Base-by-base conservation (phyloP, 1,139 yeast species). In the Taphrina deformans region DNA sequence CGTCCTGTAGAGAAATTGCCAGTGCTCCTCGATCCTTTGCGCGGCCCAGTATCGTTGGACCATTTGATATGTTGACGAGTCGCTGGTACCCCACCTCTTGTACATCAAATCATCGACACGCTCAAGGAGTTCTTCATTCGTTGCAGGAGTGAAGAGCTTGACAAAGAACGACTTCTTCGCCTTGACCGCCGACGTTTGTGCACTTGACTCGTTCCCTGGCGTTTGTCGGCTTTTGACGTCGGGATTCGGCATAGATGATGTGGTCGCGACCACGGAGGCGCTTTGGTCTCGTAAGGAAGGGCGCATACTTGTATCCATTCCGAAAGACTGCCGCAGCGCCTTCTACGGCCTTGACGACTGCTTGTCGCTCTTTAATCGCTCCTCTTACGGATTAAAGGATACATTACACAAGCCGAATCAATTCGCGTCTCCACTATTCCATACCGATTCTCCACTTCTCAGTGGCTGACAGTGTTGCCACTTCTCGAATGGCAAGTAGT, bases 1-100 rank as follows among this genome's bases (percentile, higher is more conserved):
- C 29, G 27, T 21, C 44, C 16, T 33, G 44, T 51, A 51, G 9
- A 51, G 40, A 4, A 12, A 14, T 14, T 27, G 40, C 55, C 55
- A 51, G 44, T 51, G 55, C 44, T 33, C 44, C 27, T 31, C 55
- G n/a, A 33, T 51, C 7, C 55, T 9, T 26, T 51, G 55, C 44
- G 55, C 41, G 27, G n/a, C 10, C 55, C 55, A 51, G 44, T 51
- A 51, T 27, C 55, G 41, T 21, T 31, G 44, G 40, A 51, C 55
- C 55, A 51, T 51, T 16, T 29, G 44, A 10, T 51, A 51, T 2
- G 44, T 29, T 16, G 31, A n/a, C 27, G 55, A 51, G 26, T 51
- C 44, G 21, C 29, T 21, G 5, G 26, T 12, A 6, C 55, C 55
- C 55, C 55, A 51, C 27, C 55, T 29, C 44, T 51, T 16, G 29